Base-by-base conservation (phyloP, 208 protist species). In the Acanthamoeba healyi region DNA sequence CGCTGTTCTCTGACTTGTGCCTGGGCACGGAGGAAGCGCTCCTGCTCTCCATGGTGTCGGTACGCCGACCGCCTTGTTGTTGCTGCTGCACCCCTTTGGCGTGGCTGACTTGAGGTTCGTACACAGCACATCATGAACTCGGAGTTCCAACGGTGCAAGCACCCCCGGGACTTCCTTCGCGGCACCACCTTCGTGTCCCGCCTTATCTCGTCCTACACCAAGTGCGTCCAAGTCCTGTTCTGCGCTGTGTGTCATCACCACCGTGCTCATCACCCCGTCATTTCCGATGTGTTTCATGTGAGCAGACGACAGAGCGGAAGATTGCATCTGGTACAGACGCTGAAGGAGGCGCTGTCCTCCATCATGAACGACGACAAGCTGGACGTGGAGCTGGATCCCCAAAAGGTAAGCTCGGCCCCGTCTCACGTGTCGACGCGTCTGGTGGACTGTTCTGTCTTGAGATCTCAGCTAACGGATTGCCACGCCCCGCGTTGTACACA, bases 331-430 rank as follows among this genome's bases (percentile, higher is more conserved):
- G 58, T 90, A 32, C 82, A 90, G 32, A 90, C 82, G 54, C 82
- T 90, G 26, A 90, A 70, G 58, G 82, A 90, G 49, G 82, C 82
- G 3, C 54, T 90, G 46, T 70, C 58, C 26, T 63, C 54, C 29
- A 70, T 90, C 49, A 70, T 90, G 82, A 70, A 90, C 38, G 82
- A 90, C 32, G 58, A 90, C 32, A 70, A 90, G 82, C 82, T 90
- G 5, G 49, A 63, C 17, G 54, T 90, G 26, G 82, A 90, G n/a
- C 54, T 90, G 19, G 82, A 90, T 44, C 82, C 82, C 6, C 82
- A 90, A 44, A 90, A 90, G 74, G 74, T 84, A 51, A 51, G 26
- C 12, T 51, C 4, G 4, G 22, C 26, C 19, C 9, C 15, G 10
- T 38, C 2, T n/a, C 24, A 82, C n/a, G n/a, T n/a, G n/a, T n/a